phyloP scores from a whole-genome alignment of 2,329 filamentous ascomycete species.

The Xylaria polymorpha region DNA sequence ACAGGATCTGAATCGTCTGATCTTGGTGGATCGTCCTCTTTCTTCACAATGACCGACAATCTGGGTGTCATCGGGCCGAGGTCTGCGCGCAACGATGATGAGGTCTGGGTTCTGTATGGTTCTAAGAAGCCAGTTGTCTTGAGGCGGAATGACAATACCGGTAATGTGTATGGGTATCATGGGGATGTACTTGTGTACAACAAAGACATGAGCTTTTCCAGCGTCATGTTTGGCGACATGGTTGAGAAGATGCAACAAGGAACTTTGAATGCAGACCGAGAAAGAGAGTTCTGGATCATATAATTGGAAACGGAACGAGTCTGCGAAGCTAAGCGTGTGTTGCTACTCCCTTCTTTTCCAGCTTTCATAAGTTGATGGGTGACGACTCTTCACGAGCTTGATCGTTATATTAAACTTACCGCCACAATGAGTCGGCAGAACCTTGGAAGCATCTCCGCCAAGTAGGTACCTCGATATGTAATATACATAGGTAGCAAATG shows the following conservation, averaged over 20 bases:
- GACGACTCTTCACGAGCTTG: no score
- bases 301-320: no score
- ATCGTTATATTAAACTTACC: no score
- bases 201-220: background rate
- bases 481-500: no score
- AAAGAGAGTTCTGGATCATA: background rate
- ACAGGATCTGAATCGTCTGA: background rate
- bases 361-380: no score
- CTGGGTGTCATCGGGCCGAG: background rate
- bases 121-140: background rate
- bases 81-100: background rate
- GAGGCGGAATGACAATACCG: background rate
- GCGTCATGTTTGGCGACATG: background rate
- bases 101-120: slow-evolving; percentile 1
- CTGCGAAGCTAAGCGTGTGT: no score
- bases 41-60: background rate
- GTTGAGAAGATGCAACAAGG: background rate
- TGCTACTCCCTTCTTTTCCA: no score
- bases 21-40: no score
- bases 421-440: no score
- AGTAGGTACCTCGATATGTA: no score
- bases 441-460: no score
- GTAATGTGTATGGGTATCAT: background rate
- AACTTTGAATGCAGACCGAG: background rate
- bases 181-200: background rate